Percentiles rank a stretch among this genome's conserved stretches.
Conservation (phyloP, 108 stramenopile species). For the Skeletonema menzelii region DNA sequence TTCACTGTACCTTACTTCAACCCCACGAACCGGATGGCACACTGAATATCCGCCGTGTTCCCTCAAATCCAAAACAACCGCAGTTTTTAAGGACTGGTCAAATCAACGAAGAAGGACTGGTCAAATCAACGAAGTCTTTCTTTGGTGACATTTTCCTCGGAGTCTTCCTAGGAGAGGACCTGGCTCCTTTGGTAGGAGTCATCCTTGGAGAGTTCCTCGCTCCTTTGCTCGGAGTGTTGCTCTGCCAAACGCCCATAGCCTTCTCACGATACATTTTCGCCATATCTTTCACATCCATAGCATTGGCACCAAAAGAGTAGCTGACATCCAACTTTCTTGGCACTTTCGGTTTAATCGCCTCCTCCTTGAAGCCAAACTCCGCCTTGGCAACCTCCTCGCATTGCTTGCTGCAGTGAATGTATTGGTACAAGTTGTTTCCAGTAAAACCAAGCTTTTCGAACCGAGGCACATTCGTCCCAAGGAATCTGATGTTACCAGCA, state of each 20-base stretch:
- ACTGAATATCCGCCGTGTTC: too few relatives aligned
- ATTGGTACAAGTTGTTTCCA: conserved; percentile 42
- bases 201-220: neutral
- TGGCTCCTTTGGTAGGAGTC: neutral
- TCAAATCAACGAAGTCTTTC: neutral
- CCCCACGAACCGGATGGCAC: too few relatives aligned
- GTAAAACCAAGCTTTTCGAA: conserved; percentile 52
- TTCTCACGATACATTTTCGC: conserved; percentile 29
- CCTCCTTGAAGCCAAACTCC: conserved; percentile 41
- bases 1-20: too few relatives aligned
- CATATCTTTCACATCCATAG: conserved; percentile 24
- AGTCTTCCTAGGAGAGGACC: conserved; percentile 3
- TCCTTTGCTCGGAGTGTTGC: neutral
- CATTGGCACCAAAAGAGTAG: conserved; percentile 48
- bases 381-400: conserved; percentile 51
- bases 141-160: neutral
- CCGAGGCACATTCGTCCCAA: conserved; percentile 41
- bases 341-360: conserved; percentile 32
- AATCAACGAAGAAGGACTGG: too few relatives aligned
- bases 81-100: too few relatives aligned
- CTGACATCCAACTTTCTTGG: conserved; percentile 49
- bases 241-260: conserved; percentile 2
- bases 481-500: conserved; percentile 30
- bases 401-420: conserved; percentile 62
- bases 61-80: too few relatives aligned